Percentiles rank a stretch among this genome's conserved stretches.
Evolutionary conservation across 495 filamentous ascomycete species (phyloP).

Genomic region (Lasiosphaeriaceae sp.): DNA sequence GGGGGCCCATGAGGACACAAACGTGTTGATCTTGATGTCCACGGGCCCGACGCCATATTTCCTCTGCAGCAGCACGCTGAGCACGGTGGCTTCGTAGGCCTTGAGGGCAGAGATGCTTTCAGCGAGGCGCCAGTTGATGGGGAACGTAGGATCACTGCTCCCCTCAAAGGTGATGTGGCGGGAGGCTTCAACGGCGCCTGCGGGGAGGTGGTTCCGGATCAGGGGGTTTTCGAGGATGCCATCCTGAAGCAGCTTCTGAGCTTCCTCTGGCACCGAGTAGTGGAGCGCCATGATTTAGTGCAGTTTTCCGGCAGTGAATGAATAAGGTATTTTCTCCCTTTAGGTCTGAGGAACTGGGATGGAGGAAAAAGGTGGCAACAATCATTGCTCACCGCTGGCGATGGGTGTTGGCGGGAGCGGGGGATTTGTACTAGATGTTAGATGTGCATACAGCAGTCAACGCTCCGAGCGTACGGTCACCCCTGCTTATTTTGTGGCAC

Average conservation of each 20-base stretch:
- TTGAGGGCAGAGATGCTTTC: conserved; percentile 30
- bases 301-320: too few species aligned
- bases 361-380: too few species aligned
- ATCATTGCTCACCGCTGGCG: too few species aligned
- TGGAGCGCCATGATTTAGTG: not conserved
- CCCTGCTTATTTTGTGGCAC: too few species aligned
- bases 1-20: not conserved
- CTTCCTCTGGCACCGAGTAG: conserved; percentile 24
- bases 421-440: too few species aligned
- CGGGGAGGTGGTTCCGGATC: conserved; percentile 11
- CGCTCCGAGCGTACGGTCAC: too few species aligned
- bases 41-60: conserved; percentile 25
- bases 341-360: too few species aligned
- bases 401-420: too few species aligned
- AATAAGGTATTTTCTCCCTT: too few species aligned
- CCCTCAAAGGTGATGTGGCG: conserved; percentile 18
- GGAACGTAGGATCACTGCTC: conserved; percentile 15
- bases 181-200: not conserved
- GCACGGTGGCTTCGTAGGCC: conserved; percentile 24
- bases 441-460: too few species aligned
- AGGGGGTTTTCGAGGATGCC: conserved; percentile 24
- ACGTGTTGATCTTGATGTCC: conserved; percentile 25
- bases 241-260: conserved; percentile 16
- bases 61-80: conserved; percentile 21
- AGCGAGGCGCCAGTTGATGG: conserved; percentile 33